Evolutionary conservation across 2,329 filamentous ascomycete genomes (phyloP).

Genomic region (Leptosphaerulina australis): DNA sequence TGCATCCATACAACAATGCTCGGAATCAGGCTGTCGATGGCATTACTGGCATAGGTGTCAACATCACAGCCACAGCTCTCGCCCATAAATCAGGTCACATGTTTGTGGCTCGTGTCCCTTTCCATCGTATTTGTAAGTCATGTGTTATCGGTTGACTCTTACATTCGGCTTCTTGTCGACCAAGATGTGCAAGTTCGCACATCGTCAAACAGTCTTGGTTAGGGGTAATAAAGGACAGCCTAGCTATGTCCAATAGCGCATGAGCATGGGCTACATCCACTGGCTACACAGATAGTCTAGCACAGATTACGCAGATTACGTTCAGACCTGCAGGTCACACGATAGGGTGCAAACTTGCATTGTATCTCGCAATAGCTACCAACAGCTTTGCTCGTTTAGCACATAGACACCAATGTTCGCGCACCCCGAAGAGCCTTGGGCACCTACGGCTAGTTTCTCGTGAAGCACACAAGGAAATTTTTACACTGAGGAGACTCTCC

Average conservation of each 20-base stretch:
- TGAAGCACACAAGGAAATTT: neutral
- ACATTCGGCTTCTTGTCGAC: constrained; percentile 24
- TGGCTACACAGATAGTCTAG: neutral
- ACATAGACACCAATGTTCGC: neutral
- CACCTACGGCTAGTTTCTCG: neutral
- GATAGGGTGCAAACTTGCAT: neutral
- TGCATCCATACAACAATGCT: constrained; percentile 1
- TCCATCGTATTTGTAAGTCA: constrained; percentile 10
- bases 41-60: constrained; percentile 1
- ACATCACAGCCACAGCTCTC: constrained; percentile 29
- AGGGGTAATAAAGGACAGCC: neutral
- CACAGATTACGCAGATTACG: neutral
- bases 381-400: neutral
- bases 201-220: constrained; percentile 1
- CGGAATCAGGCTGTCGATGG: constrained; percentile 2
- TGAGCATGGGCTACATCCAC: neutral
- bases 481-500: constrained; percentile 2
- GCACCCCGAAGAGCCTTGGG: neutral
- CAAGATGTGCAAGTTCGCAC: constrained; percentile 27
- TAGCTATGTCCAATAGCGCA: neutral
- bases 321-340: neutral
- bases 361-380: neutral
- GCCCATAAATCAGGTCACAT: constrained; percentile 24
- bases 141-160: constrained; percentile 9
- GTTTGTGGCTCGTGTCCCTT: constrained; percentile 19